These are phyloP conservation scores for Cardiosporidium cionae DNA, from an alignment of 169 alveolate species.

Conservation along the genomic window DNA sequence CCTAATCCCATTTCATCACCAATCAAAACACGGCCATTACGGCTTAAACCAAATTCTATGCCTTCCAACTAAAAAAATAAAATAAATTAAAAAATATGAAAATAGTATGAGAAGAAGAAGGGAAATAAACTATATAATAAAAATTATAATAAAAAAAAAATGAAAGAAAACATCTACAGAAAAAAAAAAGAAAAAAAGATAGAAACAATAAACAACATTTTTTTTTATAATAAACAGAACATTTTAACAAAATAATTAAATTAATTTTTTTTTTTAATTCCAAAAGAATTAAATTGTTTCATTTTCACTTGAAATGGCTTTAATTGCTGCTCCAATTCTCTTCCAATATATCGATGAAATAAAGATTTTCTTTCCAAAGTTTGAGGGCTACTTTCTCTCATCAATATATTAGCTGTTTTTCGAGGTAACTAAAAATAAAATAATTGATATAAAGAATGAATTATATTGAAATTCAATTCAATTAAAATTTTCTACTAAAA, in stretches of 20 bases:
- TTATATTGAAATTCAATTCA: too few relatives aligned
- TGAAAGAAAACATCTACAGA: background rate
- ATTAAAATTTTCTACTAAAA: too few relatives aligned
- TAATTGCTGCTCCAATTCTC: background rate
- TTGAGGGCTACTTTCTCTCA: background rate
- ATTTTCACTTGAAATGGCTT: background rate
- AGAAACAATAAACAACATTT: background rate
- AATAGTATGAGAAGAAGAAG: background rate
- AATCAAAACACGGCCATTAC: conserved; percentile 83
- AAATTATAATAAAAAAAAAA: background rate
- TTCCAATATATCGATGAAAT: background rate
- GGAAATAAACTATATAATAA: background rate
- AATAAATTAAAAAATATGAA: conserved; percentile 35
- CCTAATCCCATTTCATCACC: conserved; percentile 99
- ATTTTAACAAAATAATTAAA: background rate
- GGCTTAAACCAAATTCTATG: conserved; percentile 73
- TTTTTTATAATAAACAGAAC: background rate
- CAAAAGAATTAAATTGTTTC: too few relatives aligned
- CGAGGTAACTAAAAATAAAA: background rate
- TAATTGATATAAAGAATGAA: too few relatives aligned
- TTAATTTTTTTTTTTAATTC: too few relatives aligned
- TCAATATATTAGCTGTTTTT: background rate
- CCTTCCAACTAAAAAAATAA: conserved; percentile 83
- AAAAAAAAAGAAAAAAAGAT: background rate
- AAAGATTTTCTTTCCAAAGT: background rate